Conservation (phyloP, 2,329 filamentous ascomycete genomes). For the Ceratocystis smalleyi region DNA sequence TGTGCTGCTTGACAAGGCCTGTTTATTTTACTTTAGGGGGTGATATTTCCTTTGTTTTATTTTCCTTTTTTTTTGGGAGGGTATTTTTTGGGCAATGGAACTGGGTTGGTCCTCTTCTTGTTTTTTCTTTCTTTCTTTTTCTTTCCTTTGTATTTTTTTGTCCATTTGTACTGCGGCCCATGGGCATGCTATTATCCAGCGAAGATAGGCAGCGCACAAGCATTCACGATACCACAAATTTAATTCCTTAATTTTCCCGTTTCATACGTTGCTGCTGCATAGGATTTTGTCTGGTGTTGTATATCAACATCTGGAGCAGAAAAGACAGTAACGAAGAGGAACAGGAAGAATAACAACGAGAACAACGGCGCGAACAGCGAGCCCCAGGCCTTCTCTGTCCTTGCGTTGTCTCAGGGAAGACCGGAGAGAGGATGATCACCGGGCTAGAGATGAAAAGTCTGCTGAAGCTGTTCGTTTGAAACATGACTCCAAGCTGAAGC, state of each 20-base stretch:
- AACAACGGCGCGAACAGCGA: too few relatives aligned
- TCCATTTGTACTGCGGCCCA: too few relatives aligned
- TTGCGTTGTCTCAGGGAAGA: not conserved
- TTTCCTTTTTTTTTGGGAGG: not conserved
- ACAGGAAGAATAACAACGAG: too few relatives aligned
- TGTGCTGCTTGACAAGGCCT: too few relatives aligned
- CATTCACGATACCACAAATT: slow-evolving; percentile 2
- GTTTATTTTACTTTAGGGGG: not conserved
- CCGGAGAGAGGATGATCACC: too few relatives aligned
- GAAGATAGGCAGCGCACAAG: not conserved
- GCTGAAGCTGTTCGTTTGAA: too few relatives aligned
- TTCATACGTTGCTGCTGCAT: not conserved
- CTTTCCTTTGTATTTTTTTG: not conserved
- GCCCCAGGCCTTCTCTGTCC: too few relatives aligned
- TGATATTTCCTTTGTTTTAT: not conserved
- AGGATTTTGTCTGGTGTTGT: not conserved
- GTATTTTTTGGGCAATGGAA: not conserved
- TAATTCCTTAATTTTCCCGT: not conserved
- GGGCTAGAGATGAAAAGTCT: too few relatives aligned
- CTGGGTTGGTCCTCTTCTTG: not conserved
- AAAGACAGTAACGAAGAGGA: not conserved
- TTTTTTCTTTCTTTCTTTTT: slow-evolving; percentile 4
- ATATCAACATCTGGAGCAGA: not conserved
- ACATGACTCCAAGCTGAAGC: too few relatives aligned
- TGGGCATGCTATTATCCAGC: not conserved